phyloP scores from a whole-genome alignment of 2,329 filamentous ascomycete species.

The Chalaropsis ovoidea region DNA sequence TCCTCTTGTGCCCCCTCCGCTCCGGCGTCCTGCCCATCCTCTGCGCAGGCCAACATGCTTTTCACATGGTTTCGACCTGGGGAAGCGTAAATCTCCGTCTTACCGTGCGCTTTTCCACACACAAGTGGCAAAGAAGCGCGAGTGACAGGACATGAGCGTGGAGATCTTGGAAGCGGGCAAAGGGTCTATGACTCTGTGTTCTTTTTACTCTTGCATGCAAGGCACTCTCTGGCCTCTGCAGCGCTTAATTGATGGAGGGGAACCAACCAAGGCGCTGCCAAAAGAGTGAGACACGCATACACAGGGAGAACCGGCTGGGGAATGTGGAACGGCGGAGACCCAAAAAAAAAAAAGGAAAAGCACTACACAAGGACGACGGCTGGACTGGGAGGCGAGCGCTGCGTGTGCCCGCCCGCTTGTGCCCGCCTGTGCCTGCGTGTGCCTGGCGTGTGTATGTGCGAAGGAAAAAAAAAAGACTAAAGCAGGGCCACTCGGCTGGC shows the following conservation, averaged over 20 bases:
- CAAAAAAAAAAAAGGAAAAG: not conserved
- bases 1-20: not conserved
- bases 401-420: not conserved
- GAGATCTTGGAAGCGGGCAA: not conserved
- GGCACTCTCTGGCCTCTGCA: constrained; percentile 12
- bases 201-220: not conserved
- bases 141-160: constrained; percentile 4
- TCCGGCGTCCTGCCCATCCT: not conserved
- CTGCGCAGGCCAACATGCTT: not conserved
- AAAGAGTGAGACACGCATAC: not conserved
- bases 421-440: no score
- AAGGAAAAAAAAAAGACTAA: not conserved
- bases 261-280: not conserved
- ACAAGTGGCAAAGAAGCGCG: not conserved
- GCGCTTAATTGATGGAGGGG: not conserved
- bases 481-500: constrained; percentile 2
- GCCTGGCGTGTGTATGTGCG: no score
- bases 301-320: not conserved
- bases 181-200: not conserved
- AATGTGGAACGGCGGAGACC: no score
- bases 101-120: not conserved
- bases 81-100: not conserved
- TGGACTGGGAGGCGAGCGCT: not conserved
- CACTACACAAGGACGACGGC: not conserved
- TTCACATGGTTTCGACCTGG: not conserved